Evolutionary conservation across 495 filamentous ascomycete species (phyloP), one percentile per base, ranked within the genome.

Genomic region (Tuber aestivum): DNA sequence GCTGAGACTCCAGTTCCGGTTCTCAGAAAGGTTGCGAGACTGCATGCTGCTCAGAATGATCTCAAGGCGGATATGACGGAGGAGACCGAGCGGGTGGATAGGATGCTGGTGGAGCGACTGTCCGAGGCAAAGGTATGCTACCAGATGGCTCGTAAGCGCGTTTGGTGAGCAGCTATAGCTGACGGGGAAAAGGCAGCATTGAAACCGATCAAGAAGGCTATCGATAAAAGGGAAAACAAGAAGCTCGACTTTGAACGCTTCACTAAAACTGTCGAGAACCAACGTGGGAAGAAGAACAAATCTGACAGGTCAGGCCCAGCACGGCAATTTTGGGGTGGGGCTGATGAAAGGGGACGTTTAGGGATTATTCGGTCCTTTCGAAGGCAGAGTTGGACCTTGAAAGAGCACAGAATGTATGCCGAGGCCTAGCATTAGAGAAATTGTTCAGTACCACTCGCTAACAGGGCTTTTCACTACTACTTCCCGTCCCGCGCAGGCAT

Each of bases 201-300:
- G 75, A 87, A 89, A 74, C 92, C 93, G 0, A 86, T 97, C 83
- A 92, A 94, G 82, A 97, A 95, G 84, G 91, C 91, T 3, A 95
- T 98, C 83, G 97, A 97, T 86, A 95, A 93, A 82, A 87, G 95
- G 61, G 93, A 96, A 80, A 92, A 97, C 80, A 93, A 91, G 84
- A 92, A 97, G 87, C 81, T 95, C 69, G 95, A 97, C 83, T 97
- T 90, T 81, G 95, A 98, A 84, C 90, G 91, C 76, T 90, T 90
- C 75, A 90, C 94, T 81, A 88, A 91, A 74, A 89, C 90, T 74
- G 90, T 91, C 35, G 92, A 92, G 76, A 90, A 89, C 80, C 86
- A 90, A 37, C 85, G 88, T 77, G 91, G 90, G 81, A 97, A 97
- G 83, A 81, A 87, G 23, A 91, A 89, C 68, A 89, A 91, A 72